Conservation (phyloP, 2,329 filamentous ascomycete species). For the Fusarium continuum region DNA sequence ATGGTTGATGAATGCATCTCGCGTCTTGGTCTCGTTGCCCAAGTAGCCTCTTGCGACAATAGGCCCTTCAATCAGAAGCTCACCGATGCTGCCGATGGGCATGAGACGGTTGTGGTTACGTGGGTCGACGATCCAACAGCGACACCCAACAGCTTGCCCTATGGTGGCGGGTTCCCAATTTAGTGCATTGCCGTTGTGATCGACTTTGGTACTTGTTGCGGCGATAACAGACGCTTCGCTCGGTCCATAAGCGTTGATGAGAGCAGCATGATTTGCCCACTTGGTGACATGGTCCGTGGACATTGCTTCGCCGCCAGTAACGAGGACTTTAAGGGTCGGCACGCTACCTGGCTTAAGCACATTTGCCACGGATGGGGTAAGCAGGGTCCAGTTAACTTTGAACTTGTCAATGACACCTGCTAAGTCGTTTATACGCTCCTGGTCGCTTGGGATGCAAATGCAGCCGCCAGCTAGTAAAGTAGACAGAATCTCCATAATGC, state of each 20-base stretch:
- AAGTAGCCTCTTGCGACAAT: slow-evolving; percentile 30
- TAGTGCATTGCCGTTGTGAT: background rate
- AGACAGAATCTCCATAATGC: slow-evolving; percentile 36
- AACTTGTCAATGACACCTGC: slow-evolving; percentile 12
- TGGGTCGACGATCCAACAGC: slow-evolving; percentile 15
- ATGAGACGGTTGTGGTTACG: slow-evolving; percentile 14
- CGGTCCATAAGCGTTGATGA: slow-evolving; percentile 33
- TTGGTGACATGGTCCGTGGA: slow-evolving; percentile 13
- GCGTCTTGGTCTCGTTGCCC: slow-evolving; percentile 11
- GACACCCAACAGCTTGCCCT: slow-evolving; percentile 10
- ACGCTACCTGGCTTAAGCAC: slow-evolving; percentile 23
- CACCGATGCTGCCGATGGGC: slow-evolving; percentile 5
- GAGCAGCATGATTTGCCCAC: slow-evolving; percentile 16
- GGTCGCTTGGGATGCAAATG: slow-evolving; percentile 22
- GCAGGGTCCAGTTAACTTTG: slow-evolving; percentile 25
- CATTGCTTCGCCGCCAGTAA: slow-evolving; percentile 29
- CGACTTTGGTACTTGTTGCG: slow-evolving; percentile 6
- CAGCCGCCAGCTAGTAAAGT: slow-evolving; percentile 36
- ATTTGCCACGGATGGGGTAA: slow-evolving; percentile 29
- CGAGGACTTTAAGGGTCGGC: slow-evolving; percentile 3
- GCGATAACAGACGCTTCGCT: slow-evolving; percentile 19
- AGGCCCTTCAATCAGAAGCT: slow-evolving; percentile 25
- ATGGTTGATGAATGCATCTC: slow-evolving; percentile 45
- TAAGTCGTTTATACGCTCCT: slow-evolving; percentile 29
- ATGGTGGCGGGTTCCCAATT: slow-evolving; percentile 9